phyloP scores from a whole-genome alignment of 352 stramenopile species.

The Globisporangium heterothallicum region DNA sequence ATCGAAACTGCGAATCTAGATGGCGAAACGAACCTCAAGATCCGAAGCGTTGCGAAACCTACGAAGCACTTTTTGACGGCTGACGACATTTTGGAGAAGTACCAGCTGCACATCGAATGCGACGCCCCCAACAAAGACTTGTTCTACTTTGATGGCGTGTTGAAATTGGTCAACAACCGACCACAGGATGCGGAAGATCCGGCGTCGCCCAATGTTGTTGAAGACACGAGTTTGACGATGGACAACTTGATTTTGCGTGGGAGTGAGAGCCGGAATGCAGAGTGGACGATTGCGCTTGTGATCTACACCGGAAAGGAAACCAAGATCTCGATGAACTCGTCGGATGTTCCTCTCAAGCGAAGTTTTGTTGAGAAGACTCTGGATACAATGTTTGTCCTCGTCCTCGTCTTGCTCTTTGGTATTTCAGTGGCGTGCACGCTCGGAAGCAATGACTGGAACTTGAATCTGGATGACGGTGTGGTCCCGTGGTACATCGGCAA shows the following conservation, averaged over 20 bases:
- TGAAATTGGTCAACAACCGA: constrained; percentile 33
- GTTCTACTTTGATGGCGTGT: constrained; percentile 80
- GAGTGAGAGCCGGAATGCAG: constrained; percentile 78
- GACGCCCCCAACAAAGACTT: constrained; percentile 82
- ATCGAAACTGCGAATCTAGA: constrained; percentile 86
- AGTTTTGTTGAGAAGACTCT: constrained; percentile 86
- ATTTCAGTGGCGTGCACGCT: constrained; percentile 82
- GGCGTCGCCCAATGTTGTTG: constrained; percentile 8
- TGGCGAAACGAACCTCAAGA: constrained; percentile 87
- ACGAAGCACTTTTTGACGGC: constrained; percentile 73
- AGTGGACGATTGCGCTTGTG: constrained; percentile 82
- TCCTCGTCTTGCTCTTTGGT: constrained; percentile 80
- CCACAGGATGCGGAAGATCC: constrained; percentile 12
- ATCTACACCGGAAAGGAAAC: constrained; percentile 83
- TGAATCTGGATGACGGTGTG: constrained; percentile 41
- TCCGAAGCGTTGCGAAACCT: constrained; percentile 66
- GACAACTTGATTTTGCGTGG: constrained; percentile 85
- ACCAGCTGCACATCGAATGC: constrained; percentile 68
- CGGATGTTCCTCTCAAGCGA: constrained; percentile 73
- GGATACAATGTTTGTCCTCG: constrained; percentile 86
- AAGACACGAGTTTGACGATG: constrained; percentile 70
- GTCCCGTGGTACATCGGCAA: constrained; percentile 68
- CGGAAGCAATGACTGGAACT: constrained; percentile 82
- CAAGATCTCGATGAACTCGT: constrained; percentile 84
- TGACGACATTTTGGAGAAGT: constrained; percentile 65